phyloP scores from a whole-genome alignment of 768 basidiomycete genomes.

The Lanmaoa pseudosensibilis region DNA sequence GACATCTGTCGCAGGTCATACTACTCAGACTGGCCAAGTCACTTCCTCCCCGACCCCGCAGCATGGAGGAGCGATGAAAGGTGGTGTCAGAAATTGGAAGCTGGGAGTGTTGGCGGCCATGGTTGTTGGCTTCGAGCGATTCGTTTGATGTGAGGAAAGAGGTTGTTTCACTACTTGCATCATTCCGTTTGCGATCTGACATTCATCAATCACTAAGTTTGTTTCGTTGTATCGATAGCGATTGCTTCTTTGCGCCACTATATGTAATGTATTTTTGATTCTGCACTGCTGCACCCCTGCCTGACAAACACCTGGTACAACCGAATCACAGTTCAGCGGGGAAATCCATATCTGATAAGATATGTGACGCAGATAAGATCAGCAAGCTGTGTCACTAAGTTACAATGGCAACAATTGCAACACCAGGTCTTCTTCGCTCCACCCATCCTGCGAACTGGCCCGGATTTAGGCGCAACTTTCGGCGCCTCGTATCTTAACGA shows the following conservation, averaged over 20 bases:
- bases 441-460: neutral
- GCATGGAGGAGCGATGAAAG: neutral
- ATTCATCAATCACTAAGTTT: neutral
- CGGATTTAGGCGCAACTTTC: neutral
- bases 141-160: slow-evolving; percentile 9
- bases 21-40: slow-evolving; percentile 44
- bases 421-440: neutral
- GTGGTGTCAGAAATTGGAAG: neutral
- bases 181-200: neutral
- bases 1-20: slow-evolving; percentile 44
- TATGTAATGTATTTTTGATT: neutral
- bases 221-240: slow-evolving; percentile 1
- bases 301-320: neutral
- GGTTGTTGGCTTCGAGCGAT: slow-evolving; percentile 1
- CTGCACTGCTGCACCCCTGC: neutral
- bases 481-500: neutral
- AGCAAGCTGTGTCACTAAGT: slow-evolving; percentile 16
- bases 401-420: neutral
- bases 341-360: slow-evolving; percentile 23
- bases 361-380: neutral
- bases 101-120: slow-evolving; percentile 2
- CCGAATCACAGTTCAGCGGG: neutral
- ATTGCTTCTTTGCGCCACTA: neutral
- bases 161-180: neutral
- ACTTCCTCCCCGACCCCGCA: slow-evolving; percentile 21